phyloP scores from a whole-genome alignment of 164 flowering plant species.

The Aristolochia californica region DNA sequence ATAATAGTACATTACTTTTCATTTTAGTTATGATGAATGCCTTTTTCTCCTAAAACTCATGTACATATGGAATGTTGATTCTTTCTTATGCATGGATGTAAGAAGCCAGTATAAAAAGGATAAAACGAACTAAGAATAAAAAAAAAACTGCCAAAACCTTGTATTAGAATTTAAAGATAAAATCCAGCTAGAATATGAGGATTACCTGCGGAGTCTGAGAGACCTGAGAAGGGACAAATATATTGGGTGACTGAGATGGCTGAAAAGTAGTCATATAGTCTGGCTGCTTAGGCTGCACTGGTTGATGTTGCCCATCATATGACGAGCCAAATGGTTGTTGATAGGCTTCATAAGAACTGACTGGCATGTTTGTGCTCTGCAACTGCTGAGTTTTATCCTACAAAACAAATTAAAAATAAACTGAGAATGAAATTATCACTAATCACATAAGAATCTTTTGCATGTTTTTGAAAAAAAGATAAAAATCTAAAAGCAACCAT shows the following conservation, averaged over 20 bases:
- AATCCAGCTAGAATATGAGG: neutral
- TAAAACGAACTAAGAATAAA: neutral
- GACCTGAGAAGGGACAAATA: constrained; percentile 58
- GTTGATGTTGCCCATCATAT: constrained; percentile 26
- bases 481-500: too few species aligned
- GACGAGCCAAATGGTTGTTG: constrained; percentile 35
- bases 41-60: too few species aligned
- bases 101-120: too few species aligned
- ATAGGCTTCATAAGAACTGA: constrained; percentile 52
- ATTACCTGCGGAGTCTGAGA: constrained; percentile 43
- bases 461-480: too few species aligned
- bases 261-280: constrained; percentile 35
- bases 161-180: neutral
- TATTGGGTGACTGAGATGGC: constrained; percentile 33
- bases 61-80: too few species aligned
- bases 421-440: too few species aligned
- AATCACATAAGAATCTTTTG: too few species aligned
- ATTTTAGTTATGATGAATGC: too few species aligned
- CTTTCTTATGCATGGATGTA: too few species aligned
- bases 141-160: neutral
- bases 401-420: constrained; percentile 3
- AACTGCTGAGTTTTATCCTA: constrained; percentile 24
- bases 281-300: constrained; percentile 7
- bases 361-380: constrained; percentile 29
- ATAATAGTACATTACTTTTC: too few species aligned